These are phyloP conservation scores for Darksidea phi DNA, from an alignment of 495 filamentous ascomycete species.

Conservation along the genomic window DNA sequence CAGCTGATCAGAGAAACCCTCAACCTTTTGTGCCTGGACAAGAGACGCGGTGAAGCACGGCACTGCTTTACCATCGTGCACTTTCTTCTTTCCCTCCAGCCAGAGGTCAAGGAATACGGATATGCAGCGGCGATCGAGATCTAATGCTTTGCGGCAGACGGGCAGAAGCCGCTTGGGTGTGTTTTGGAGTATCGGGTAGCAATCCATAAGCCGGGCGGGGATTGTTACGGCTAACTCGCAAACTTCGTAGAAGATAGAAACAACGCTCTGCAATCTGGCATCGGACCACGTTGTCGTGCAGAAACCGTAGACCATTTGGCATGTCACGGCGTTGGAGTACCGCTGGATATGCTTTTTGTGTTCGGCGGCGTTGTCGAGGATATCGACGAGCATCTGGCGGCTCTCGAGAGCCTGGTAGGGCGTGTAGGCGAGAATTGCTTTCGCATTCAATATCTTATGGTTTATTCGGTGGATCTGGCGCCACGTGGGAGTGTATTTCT, in stretches of 20 bases:
- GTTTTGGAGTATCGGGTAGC: conserved; percentile 46
- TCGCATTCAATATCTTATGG: neutral
- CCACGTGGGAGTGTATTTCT: neutral
- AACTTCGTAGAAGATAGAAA: conserved; percentile 53
- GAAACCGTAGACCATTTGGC: too few relatives aligned
- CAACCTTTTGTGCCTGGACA: too few relatives aligned
- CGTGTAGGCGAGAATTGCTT: neutral
- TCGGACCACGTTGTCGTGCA: too few relatives aligned
- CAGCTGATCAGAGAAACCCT: conserved; percentile 46
- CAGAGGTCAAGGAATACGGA: too few relatives aligned
- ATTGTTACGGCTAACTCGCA: conserved; percentile 47
- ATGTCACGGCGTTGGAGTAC: too few relatives aligned
- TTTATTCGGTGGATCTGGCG: neutral
- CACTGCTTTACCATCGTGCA: too few relatives aligned
- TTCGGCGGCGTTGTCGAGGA: neutral
- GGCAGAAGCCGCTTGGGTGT: conserved; percentile 47
- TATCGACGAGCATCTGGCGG: neutral
- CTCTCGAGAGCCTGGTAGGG: conserved; percentile 1
- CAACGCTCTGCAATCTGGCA: too few relatives aligned
- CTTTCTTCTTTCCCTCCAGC: too few relatives aligned
- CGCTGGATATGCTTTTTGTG: neutral
- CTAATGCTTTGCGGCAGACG: conserved; percentile 34
- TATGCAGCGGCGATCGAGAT: too few relatives aligned
- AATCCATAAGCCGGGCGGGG: conserved; percentile 45
- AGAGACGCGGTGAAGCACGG: too few relatives aligned